phyloP scores from a whole-genome alignment of 2,329 filamentous ascomycete species.

The Verticillium nubilum region DNA sequence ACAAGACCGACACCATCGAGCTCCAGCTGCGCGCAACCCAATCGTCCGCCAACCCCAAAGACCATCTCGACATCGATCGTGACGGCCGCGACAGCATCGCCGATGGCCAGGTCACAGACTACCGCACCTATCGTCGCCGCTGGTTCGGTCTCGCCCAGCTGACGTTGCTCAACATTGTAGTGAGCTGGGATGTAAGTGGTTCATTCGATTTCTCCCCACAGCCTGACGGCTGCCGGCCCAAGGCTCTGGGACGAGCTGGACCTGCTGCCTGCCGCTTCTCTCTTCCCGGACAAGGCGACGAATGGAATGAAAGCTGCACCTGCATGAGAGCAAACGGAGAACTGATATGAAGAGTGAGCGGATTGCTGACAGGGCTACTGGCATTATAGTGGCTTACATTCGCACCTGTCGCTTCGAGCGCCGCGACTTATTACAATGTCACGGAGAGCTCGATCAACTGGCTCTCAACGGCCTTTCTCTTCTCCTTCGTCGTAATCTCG shows the following conservation, averaged over 20 bases:
- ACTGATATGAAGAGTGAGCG: background rate
- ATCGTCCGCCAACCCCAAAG: background rate
- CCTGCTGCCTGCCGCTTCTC: background rate
- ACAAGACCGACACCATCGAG: conserved; percentile 10
- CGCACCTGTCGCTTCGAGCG: conserved; percentile 71
- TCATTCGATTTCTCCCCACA: conserved; percentile 1
- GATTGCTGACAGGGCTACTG: background rate
- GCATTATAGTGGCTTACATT: conserved; percentile 83
- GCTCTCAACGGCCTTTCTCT: conserved; percentile 83
- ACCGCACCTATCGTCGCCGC: conserved; percentile 67
- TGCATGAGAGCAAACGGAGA: background rate
- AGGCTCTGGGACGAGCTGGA: background rate
- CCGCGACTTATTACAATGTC: conserved; percentile 71
- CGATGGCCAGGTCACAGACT: conserved; percentile 23
- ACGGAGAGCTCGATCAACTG: conserved; percentile 80
- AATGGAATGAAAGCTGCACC: background rate
- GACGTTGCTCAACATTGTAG: conserved; percentile 82
- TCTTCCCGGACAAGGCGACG: background rate
- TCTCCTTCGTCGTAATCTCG: conserved; percentile 70
- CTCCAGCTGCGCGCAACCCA: conserved; percentile 7
- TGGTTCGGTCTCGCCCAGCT: conserved; percentile 86
- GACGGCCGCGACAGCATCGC: conserved; percentile 18
- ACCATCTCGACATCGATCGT: conserved; percentile 13
- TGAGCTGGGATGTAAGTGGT: conserved; percentile 89
- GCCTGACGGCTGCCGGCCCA: background rate